These are phyloP conservation scores for Aspergillus awamori DNA, from an alignment of 2,329 filamentous ascomycete species.

Conservation along the genomic window DNA sequence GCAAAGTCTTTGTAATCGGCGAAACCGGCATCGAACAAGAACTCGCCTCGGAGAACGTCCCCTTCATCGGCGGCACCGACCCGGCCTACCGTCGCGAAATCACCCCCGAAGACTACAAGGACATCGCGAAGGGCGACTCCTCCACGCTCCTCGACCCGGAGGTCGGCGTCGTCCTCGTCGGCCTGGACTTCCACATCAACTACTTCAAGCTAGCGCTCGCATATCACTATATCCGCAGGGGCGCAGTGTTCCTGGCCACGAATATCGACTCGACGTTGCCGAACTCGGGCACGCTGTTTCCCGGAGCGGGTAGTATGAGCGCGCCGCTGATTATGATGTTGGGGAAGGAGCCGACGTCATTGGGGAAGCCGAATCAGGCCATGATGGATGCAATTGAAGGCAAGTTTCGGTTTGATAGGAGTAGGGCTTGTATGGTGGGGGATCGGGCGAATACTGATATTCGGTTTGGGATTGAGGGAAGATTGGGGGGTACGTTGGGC, in stretches of 20 bases:
- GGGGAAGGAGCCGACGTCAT: constrained; percentile 68
- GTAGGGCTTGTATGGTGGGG: constrained; percentile 90
- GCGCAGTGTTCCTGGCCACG: constrained; percentile 86
- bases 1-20: constrained; percentile 92
- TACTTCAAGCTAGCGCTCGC: constrained; percentile 88
- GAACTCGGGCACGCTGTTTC: constrained; percentile 79
- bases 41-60: constrained; percentile 74
- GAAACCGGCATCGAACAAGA: constrained; percentile 91
- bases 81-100: constrained; percentile 75
- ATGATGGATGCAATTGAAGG: constrained; percentile 99
- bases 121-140: constrained; percentile 70
- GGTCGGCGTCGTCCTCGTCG: constrained; percentile 85
- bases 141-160: constrained; percentile 76
- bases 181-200: constrained; percentile 92
- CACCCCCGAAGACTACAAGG: constrained; percentile 75
- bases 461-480: constrained; percentile 87
- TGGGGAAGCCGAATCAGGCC: constrained; percentile 95
- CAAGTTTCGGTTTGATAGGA: constrained; percentile 85
- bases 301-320: constrained; percentile 82
- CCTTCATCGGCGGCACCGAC: constrained; percentile 86
- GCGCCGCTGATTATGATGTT: constrained; percentile 76
- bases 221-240: constrained; percentile 78
- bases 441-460: constrained; percentile 96
- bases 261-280: constrained; percentile 92
- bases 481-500: constrained; percentile 84